These are phyloP conservation scores for Linaria vulgaris DNA, from an alignment of 257 asterid genomes.

Conservation along the genomic window DNA sequence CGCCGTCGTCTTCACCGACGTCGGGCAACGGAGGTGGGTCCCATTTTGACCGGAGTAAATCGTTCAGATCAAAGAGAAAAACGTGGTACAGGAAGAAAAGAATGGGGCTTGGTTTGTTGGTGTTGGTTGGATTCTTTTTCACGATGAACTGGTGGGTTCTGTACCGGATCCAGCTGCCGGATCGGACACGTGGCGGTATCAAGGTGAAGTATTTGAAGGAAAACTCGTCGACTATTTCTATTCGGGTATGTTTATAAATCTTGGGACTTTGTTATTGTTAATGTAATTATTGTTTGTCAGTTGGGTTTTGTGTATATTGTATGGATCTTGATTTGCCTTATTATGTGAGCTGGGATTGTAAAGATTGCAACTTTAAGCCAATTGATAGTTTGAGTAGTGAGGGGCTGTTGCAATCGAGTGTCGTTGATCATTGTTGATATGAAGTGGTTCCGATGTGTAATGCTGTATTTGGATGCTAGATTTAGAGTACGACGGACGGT, in stretches of 20 bases:
- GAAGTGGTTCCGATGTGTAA: constrained; percentile 10
- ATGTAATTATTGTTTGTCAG: constrained; percentile 7
- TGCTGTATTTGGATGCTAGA: neutral
- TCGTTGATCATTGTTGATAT: constrained; percentile 4
- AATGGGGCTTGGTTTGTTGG: constrained; percentile 37
- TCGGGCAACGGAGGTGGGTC: constrained; percentile 33
- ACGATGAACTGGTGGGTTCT: constrained; percentile 78
- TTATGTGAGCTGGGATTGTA: neutral
- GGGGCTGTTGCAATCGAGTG: too few species aligned
- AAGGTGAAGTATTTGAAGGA: constrained; percentile 53
- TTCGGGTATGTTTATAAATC: constrained; percentile 51
- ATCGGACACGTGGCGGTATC: constrained; percentile 30
- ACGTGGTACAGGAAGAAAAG: constrained; percentile 44
- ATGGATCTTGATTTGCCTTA: too few species aligned
- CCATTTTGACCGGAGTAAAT: constrained; percentile 32
- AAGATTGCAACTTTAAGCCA: too few species aligned
- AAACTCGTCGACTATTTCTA: constrained; percentile 56
- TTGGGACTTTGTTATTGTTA: neutral
- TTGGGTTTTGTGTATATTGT: neutral
- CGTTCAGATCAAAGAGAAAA: constrained; percentile 38
- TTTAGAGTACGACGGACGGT: neutral
- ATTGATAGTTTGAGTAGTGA: too few species aligned
- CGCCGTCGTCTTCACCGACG: constrained; percentile 32
- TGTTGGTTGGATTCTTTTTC: constrained; percentile 46
- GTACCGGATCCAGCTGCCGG: constrained; percentile 65